Base-by-base conservation (phyloP, 345 rosid genomes). In the Abelmoschus esculentus region DNA sequence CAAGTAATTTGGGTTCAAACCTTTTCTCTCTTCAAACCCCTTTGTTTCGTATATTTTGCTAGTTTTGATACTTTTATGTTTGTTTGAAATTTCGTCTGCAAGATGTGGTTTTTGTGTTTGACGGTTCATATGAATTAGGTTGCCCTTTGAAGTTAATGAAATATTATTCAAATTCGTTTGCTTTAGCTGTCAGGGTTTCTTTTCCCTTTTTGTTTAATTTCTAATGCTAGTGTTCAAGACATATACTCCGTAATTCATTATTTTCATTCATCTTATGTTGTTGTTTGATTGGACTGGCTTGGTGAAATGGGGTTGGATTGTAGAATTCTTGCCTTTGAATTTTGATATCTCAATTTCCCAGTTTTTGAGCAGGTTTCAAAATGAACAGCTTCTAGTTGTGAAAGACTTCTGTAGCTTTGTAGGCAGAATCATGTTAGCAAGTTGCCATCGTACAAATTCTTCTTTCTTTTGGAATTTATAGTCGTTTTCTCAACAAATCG, bases 1-100 rank as follows among this genome's bases (percentile, higher is more conserved):
- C 89, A 92, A 90, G 93, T 90, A 80, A 9, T 55, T 53, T 58
- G 59, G 32, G 15, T 56, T 22, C 63, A 61, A 10, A 19, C 57
- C 0, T 17, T 22, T 66, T 76, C 72, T 44, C 15, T 52, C 17
- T 36, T 22, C 9, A 61, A 0, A 28, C 66, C 32, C 73, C n/a
- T 18, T 32, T 52, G 17, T 52, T 69, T 53, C 49, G 32, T 19
- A 6, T 10, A 26, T 10, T 17, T 1, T 15, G 7, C 8, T 1
- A 22, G 13, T 28, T 47, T 49, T 12, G 1, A 40, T 40, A 14
- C 6, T 14, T 49, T 13, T 49, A 49, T 14, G 1, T 29, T 49
- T 14, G 53, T 49, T 49, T 49, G 17, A 49, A 49, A 49, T 49
- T 49, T 13, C 53, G 14, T 49, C 6, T 49, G 17, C n/a, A 49